Evolutionary conservation across 306 rosid species (phyloP).

Genomic region (Heteromeles arbutifolia): DNA sequence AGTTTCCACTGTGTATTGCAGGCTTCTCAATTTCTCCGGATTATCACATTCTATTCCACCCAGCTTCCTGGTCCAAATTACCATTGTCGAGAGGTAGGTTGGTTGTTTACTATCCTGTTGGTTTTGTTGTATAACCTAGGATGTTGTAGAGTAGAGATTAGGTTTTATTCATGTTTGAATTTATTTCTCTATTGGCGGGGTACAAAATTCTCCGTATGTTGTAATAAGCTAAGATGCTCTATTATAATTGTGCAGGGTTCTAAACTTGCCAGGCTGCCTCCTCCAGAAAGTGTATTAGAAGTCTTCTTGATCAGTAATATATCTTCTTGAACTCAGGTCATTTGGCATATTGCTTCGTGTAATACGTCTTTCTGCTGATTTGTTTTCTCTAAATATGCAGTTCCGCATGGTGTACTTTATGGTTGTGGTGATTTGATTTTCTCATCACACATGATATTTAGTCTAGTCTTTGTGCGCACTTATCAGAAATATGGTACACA

Average conservation of each 20-base stretch:
- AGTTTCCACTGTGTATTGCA: constrained; percentile 28
- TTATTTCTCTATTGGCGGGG: neutral
- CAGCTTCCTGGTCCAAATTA: constrained; percentile 99
- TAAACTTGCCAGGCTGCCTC: constrained; percentile 74
- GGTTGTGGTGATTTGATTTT: constrained; percentile 99
- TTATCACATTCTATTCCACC: constrained; percentile 88
- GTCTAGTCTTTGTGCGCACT: constrained; percentile 75
- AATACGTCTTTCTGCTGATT: constrained; percentile 16
- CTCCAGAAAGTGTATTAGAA: constrained; percentile 59
- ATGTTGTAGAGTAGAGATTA: neutral
- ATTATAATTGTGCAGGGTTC: constrained; percentile 58
- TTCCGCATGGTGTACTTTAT: constrained; percentile 74
- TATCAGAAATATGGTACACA: constrained; percentile 82
- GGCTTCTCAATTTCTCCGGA: constrained; percentile 84
- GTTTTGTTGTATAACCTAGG: neutral
- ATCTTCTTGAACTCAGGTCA: neutral
- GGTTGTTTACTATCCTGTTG: neutral
- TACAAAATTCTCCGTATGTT: neutral
- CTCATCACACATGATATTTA: constrained; percentile 97
- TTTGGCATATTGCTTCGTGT: neutral
- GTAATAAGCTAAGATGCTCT: neutral
- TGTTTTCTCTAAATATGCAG: constrained; percentile 42
- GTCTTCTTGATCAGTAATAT: constrained; percentile 72
- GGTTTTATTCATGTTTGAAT: neutral
- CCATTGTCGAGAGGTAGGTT: constrained; percentile 88